Conservation (phyloP, 2,329 filamentous ascomycete genomes). For the Ceratocystis variospora region DNA sequence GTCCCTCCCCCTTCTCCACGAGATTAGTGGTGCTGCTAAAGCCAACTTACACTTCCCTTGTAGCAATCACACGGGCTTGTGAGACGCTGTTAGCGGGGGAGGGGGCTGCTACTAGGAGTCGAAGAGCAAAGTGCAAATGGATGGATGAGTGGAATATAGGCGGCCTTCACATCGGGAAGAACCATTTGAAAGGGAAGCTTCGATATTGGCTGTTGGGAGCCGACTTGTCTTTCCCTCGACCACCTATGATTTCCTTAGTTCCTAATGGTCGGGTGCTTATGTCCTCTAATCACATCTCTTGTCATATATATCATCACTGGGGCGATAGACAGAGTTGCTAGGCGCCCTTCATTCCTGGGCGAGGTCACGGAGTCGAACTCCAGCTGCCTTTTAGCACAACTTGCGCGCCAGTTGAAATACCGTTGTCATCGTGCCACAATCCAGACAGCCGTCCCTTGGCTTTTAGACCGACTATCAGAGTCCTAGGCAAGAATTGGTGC, state of each 20-base stretch:
- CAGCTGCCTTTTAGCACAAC: background rate
- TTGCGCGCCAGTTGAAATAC: constrained; percentile 15
- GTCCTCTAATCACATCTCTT: constrained; percentile 14
- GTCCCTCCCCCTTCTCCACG: background rate
- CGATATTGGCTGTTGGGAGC: constrained; percentile 14
- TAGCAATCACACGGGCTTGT: background rate
- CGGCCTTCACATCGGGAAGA: background rate
- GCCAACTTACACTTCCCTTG: background rate
- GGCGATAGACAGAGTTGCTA: constrained; percentile 3
- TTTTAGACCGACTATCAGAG: constrained; percentile 1
- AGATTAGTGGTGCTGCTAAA: background rate
- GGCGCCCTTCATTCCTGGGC: constrained; percentile 19
- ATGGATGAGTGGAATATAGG: background rate
- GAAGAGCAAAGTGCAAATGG: background rate
- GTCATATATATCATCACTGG: constrained; percentile 18
- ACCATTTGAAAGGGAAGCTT: constrained; percentile 9
- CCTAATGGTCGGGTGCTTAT: background rate
- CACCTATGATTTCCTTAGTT: constrained; percentile 1
- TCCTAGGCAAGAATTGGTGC: background rate
- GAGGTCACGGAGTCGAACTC: background rate
- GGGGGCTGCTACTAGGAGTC: background rate
- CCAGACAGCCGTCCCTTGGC: constrained; percentile 15
- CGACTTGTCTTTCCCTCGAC: constrained; percentile 13
- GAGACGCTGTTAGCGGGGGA: background rate
- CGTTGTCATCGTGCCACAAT: constrained; percentile 18